Conservation (phyloP, 306 rosid genomes). For the Acacia acuminata region DNA sequence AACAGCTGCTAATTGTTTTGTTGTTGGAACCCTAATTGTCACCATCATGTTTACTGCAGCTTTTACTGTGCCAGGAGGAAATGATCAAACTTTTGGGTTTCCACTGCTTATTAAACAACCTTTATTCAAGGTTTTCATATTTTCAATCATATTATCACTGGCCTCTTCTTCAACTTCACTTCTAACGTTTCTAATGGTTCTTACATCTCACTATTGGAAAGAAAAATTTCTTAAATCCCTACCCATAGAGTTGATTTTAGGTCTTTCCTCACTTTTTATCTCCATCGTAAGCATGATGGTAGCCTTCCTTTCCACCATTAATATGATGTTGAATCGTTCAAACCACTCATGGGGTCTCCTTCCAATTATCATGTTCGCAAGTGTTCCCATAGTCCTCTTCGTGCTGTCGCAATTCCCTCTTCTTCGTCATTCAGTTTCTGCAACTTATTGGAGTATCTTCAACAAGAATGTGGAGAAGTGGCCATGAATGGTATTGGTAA, state of each 20-base stretch:
- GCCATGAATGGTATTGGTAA: background rate
- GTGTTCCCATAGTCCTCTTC: background rate
- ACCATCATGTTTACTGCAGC: conserved; percentile 4
- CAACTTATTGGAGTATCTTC: background rate
- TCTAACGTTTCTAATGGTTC: background rate
- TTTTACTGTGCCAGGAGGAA: conserved; percentile 6
- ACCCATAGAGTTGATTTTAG: background rate
- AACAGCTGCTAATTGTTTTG: background rate
- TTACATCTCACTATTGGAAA: background rate
- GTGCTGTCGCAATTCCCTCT: background rate
- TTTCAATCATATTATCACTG: background rate
- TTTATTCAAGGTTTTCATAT: background rate
- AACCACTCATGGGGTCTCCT: background rate
- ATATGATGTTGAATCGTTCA: background rate
- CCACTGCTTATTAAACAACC: background rate
- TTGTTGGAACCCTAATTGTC: background rate
- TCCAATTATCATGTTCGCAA: background rate
- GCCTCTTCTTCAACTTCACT: conserved; percentile 9
- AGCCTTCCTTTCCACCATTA: background rate
- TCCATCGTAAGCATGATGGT: background rate
- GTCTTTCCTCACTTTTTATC: background rate
- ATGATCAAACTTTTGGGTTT: background rate
- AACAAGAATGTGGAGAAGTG: background rate
- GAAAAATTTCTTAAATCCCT: background rate
- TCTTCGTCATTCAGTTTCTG: background rate